phyloP scores from a whole-genome alignment of 306 rosid species.

The Ceratonia siliqua region DNA sequence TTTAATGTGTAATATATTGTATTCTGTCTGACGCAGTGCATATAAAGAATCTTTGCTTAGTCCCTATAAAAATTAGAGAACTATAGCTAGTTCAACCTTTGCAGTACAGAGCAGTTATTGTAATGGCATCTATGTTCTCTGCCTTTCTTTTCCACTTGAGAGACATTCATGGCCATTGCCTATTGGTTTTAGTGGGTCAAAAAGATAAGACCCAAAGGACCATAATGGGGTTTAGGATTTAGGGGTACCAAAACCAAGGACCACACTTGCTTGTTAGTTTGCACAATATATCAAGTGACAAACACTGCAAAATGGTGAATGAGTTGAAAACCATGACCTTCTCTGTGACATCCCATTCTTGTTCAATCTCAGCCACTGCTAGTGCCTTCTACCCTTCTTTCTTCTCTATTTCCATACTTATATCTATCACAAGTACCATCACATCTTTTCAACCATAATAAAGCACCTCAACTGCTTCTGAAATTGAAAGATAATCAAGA shows the following conservation, averaged over 20 bases:
- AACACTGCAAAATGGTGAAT: conserved; percentile 10
- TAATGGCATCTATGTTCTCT: conserved; percentile 63
- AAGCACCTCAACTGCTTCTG: not conserved
- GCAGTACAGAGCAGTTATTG: conserved; percentile 44
- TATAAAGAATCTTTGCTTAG: not conserved
- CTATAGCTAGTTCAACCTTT: conserved; percentile 34
- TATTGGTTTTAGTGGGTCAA: conserved; percentile 37
- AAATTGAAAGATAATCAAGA: not conserved
- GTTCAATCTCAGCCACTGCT: conserved; percentile 36
- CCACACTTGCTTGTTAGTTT: conserved; percentile 23
- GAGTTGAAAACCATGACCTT: conserved; percentile 11
- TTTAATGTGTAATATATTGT: no score
- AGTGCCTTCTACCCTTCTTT: no score
- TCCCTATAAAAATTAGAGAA: conserved; percentile 43
- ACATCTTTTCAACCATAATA: conserved; percentile 26
- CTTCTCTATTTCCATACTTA: no score
- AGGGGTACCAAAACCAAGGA: conserved; percentile 31
- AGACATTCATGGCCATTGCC: conserved; percentile 28
- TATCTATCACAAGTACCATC: not conserved
- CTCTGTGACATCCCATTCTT: conserved; percentile 1
- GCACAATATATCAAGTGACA: conserved; percentile 8
- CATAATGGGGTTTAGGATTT: conserved; percentile 33
- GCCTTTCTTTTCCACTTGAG: conserved; percentile 60
- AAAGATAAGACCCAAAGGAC: conserved; percentile 41
- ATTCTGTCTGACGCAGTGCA: no score